phyloP scores from a whole-genome alignment of 2,329 filamentous ascomycete genomes.

The Pseudogymnoascus sp. region DNA sequence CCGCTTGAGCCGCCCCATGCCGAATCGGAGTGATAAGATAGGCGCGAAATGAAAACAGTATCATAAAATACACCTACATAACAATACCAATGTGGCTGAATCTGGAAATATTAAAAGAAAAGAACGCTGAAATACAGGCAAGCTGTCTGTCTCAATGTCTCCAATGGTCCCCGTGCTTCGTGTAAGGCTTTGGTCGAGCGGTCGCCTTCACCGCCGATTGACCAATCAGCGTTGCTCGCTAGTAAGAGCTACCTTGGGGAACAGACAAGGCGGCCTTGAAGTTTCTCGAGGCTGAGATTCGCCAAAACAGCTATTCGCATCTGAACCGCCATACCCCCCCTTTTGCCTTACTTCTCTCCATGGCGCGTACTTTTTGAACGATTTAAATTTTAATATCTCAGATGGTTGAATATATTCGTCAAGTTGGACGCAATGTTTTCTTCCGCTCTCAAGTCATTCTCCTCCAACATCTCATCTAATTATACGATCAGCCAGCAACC shows the following conservation, averaged over 20 bases:
- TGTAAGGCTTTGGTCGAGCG: background rate
- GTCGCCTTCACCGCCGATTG: background rate
- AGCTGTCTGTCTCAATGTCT: background rate
- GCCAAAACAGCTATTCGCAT: background rate
- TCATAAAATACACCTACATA: background rate
- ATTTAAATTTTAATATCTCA: background rate
- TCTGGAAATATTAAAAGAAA: background rate
- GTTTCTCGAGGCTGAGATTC: slow-evolving; percentile 5
- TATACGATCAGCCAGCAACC: slow-evolving; percentile 73
- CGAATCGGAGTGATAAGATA: background rate
- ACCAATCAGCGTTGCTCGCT: background rate
- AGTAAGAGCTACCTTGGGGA: slow-evolving; percentile 3
- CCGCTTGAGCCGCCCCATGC: slow-evolving; percentile 4
- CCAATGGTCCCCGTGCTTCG: background rate
- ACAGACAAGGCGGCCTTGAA: slow-evolving; percentile 3
- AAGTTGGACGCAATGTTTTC: slow-evolving; percentile 65
- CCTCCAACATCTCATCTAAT: slow-evolving; percentile 84
- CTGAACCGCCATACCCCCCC: background rate
- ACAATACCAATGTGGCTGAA: background rate
- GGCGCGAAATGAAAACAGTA: background rate
- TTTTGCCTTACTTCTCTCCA: background rate
- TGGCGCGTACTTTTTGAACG: background rate
- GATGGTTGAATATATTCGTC: slow-evolving; percentile 6
- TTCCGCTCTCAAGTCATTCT: slow-evolving; percentile 87
- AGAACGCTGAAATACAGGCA: background rate